phyloP scores from a whole-genome alignment of 2,329 filamentous ascomycete species.

The Sporothrix inflata region DNA sequence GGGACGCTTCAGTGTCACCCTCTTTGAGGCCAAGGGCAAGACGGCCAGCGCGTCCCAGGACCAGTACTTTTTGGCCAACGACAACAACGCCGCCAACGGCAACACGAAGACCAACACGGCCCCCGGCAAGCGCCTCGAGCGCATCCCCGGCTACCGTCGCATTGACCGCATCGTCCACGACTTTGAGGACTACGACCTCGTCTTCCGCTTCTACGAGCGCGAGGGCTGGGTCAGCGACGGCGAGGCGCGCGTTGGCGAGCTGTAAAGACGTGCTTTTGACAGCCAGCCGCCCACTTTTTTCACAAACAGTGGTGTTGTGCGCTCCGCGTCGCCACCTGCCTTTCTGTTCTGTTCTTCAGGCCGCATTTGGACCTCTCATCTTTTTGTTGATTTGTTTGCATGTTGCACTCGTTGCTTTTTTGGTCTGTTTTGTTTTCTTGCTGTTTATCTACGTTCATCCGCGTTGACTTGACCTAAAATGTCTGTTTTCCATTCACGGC shows the following conservation, averaged over 20 bases:
- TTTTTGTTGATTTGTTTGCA: neutral
- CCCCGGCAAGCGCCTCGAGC: constrained; percentile 66
- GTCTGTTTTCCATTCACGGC: constrained; percentile 18
- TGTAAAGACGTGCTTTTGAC: neutral
- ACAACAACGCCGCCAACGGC: constrained; percentile 8
- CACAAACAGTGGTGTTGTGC: neutral
- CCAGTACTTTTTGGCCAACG: constrained; percentile 34
- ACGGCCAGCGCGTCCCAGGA: constrained; percentile 33
- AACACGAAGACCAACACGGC: constrained; percentile 44
- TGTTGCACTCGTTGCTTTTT: neutral
- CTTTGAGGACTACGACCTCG: constrained; percentile 93
- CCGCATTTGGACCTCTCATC: neutral
- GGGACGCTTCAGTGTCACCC: constrained; percentile 93
- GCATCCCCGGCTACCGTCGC: constrained; percentile 81
- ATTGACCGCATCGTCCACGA: constrained; percentile 96
- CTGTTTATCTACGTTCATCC: neutral
- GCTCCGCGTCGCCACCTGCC: neutral
- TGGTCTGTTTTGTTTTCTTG: too few species aligned
- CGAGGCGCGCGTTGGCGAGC: constrained; percentile 58
- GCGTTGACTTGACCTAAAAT: neutral
- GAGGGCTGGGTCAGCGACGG: constrained; percentile 70
- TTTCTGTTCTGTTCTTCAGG: neutral
- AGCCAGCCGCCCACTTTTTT: too few species aligned
- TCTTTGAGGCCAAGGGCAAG: constrained; percentile 82
- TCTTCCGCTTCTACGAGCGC: constrained; percentile 95